Conservation (phyloP, 176 grass and related monocot genomes). For the Triticum monococcum region DNA sequence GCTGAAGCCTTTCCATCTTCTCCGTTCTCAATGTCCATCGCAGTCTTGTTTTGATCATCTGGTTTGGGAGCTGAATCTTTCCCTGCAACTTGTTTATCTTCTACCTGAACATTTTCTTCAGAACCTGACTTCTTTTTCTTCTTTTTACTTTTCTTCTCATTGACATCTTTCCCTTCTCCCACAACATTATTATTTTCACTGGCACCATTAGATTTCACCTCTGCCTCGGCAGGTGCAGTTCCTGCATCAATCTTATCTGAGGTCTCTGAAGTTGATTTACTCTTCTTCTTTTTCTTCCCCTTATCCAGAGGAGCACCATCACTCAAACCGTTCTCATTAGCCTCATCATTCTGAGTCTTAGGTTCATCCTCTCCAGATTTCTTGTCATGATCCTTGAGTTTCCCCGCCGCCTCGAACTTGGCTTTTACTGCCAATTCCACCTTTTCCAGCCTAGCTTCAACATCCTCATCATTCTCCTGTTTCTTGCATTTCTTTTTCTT, state of each 20-base stretch:
- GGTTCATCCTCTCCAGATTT: conserved; percentile 23
- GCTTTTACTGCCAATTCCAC: conserved; percentile 1
- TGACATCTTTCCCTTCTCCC: conserved; percentile 13
- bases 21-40: conserved; percentile 27
- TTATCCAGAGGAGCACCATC: conserved; percentile 33
- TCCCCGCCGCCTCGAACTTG: conserved; percentile 17
- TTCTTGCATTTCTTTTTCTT: conserved; percentile 68
- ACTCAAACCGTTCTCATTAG: background rate
- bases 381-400: conserved; percentile 23
- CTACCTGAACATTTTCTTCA: conserved; percentile 49
- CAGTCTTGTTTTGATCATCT: conserved; percentile 41
- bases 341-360: conserved; percentile 10
- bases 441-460: conserved; percentile 39
- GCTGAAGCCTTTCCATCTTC: conserved; percentile 32
- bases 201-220: conserved; percentile 6
- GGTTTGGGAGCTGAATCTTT: conserved; percentile 35
- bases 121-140: conserved; percentile 43
- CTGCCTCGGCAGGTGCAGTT: background rate
- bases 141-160: conserved; percentile 51
- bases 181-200: conserved; percentile 14
- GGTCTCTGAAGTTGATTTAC: conserved; percentile 31
- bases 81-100: conserved; percentile 36
- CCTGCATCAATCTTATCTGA: conserved; percentile 32
- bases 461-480: conserved; percentile 33
- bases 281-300: conserved; percentile 69